Evolutionary conservation across 768 basidiomycete species (phyloP).

Genomic region (Podaxis pistillaris): DNA sequence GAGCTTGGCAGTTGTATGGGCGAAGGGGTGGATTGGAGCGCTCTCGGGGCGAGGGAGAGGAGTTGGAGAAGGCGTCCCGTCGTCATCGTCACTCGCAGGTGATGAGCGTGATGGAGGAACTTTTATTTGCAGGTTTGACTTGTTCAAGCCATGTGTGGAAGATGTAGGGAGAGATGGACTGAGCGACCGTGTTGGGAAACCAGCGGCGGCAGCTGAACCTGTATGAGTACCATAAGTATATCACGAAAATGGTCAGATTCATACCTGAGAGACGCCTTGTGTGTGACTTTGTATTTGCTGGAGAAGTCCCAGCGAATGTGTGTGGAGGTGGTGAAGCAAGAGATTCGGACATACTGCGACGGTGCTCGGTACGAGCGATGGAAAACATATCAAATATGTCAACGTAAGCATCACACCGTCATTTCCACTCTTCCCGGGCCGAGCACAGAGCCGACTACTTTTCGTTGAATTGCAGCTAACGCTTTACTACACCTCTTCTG

Average conservation of each 20-base stretch:
- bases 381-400: not conserved
- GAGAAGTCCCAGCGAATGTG: not conserved
- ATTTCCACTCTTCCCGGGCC: not conserved
- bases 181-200: conserved; percentile 9
- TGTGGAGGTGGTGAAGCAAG: not conserved
- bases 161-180: not conserved
- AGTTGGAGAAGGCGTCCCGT: not conserved
- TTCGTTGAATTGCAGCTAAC: not conserved
- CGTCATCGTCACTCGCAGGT: not conserved
- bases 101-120: not conserved
- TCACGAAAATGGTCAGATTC: not conserved
- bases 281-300: not conserved
- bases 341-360: not conserved
- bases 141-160: not conserved
- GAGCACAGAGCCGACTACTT: not conserved
- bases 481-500: not conserved
- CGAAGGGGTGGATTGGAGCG: conserved; percentile 39
- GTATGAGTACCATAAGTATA: not conserved
- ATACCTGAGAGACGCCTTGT: not conserved
- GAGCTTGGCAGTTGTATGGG: conserved; percentile 42
- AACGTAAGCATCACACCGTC: not conserved
- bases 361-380: not conserved
- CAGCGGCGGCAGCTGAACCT: conserved; percentile 3
- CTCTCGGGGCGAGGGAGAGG: conserved; percentile 10
- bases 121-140: not conserved